Evolutionary conservation across 2,329 filamentous ascomycete species (phyloP).

Genomic region (Celoporthe dispersa): DNA sequence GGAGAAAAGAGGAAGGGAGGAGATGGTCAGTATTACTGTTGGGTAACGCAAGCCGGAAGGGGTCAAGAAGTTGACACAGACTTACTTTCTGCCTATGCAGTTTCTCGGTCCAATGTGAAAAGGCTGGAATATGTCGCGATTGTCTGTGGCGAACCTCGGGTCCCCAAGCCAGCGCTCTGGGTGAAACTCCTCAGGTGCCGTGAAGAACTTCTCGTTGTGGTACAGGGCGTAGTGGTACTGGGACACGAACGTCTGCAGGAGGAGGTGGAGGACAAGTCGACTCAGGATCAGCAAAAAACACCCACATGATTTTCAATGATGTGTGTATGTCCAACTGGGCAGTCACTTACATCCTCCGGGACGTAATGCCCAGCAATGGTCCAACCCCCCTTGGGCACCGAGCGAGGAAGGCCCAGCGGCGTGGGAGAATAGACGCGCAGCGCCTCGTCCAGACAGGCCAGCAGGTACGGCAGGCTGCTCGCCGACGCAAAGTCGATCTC

Average conservation of each 20-base stretch:
- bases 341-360: conserved; percentile 24
- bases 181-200: conserved; percentile 38
- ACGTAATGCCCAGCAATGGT: conserved; percentile 25
- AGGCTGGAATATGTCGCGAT: conserved; percentile 34
- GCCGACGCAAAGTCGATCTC: conserved; percentile 41
- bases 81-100: conserved; percentile 41
- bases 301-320: neutral
- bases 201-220: conserved; percentile 39
- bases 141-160: conserved; percentile 24
- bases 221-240: conserved; percentile 39
- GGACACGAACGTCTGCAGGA: conserved; percentile 37
- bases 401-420: conserved; percentile 25
- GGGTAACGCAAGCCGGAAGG: neutral
- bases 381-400: conserved; percentile 22
- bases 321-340: neutral
- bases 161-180: conserved; percentile 42
- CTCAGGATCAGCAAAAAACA: neutral
- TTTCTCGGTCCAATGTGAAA: conserved; percentile 39
- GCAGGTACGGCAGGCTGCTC: conserved; percentile 39
- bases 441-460: conserved; percentile 43
- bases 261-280: too few relatives aligned
- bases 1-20: neutral
- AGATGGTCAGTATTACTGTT: neutral
- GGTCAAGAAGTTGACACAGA: neutral
- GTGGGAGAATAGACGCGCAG: conserved; percentile 43